phyloP scores from a whole-genome alignment of 371 early-diverging fungal species.

The Sanchytrium tribonematis region DNA sequence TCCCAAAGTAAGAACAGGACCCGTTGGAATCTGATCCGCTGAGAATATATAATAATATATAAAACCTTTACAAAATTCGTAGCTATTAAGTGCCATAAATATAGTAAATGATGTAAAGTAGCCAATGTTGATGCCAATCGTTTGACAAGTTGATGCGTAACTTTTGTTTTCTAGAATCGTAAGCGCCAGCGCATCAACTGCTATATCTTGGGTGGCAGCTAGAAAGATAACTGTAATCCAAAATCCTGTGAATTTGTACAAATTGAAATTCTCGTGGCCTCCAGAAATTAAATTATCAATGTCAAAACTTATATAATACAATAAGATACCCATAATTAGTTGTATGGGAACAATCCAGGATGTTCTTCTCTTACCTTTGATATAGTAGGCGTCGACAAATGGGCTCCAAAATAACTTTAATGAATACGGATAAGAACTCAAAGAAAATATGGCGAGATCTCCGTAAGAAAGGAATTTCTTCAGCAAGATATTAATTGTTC shows the following conservation, averaged over 20 bases:
- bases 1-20: no score
- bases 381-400: constrained; percentile 57
- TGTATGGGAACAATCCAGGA: constrained; percentile 96
- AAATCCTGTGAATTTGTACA: constrained; percentile 21
- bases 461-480: constrained; percentile 62
- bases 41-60: no score
- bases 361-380: constrained; percentile 38
- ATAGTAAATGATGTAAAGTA: constrained; percentile 85
- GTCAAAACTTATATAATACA: constrained; percentile 38
- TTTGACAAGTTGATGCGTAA: constrained; percentile 76
- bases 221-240: constrained; percentile 56
- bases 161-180: constrained; percentile 25
- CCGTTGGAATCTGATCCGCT: no score
- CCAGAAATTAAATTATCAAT: constrained; percentile 22
- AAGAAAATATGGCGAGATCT: constrained; percentile 68
- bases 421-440: constrained; percentile 74
- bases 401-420: constrained; percentile 69
- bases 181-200: constrained; percentile 46
- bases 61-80: constrained; percentile 48
- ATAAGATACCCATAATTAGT: constrained; percentile 35
- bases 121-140: constrained; percentile 70
- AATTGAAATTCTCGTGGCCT: constrained; percentile 4
- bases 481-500: constrained; percentile 68
- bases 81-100: constrained; percentile 69
- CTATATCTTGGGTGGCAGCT: constrained; percentile 91